Evolutionary conservation across 2,329 filamentous ascomycete species (phyloP), one percentile per base, ranked within the genome.

Genomic region (Fusarium musae): DNA sequence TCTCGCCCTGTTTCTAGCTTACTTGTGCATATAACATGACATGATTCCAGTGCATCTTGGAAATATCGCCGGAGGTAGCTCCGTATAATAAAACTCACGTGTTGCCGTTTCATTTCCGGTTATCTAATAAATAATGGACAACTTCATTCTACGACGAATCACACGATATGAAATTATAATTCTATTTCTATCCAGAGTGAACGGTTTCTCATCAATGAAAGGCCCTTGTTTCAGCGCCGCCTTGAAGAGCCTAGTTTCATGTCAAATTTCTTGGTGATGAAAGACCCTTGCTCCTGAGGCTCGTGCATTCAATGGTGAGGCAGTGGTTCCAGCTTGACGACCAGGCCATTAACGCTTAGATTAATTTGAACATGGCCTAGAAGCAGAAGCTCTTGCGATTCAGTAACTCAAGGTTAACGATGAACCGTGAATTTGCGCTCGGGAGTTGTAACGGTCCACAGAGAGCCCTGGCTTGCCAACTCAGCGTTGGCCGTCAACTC

Each of bases 251-350:
- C 67, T 64, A 60, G 64, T 70, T 61, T 56, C 30, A 53, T 52
- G 42, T 75, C 59, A 64, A 68, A 69, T 66, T 60, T 67, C 62
- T 62, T 60, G 50, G 49, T 59, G 32, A 40, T 21, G 17, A 40
- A 39, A 46, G 40, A 34, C 42, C 66, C 66, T 49, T 43, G 42
- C 56, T 19, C 26, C 34, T 47, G 39, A 62, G 71, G 71, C 70
- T 74, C 66, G 72, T 70, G 72, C 66, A 61, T 46, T 56, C 56
- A 23, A 75, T 76, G 74, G 72, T 77, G 74, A 77, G 59, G 75
- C 70, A 72, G 36, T 72, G 69, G 72, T 61, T 59, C 54, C 49
- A 54, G 53, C 46, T 53, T 44, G 43, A 50, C 23, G 34, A 65
- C 52, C 44, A 63, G 57, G 64, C 56, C 57, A 53, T 44, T 34